Base-by-base conservation (phyloP, 768 basidiomycete species). In the Amanita pseudoporphyria region DNA sequence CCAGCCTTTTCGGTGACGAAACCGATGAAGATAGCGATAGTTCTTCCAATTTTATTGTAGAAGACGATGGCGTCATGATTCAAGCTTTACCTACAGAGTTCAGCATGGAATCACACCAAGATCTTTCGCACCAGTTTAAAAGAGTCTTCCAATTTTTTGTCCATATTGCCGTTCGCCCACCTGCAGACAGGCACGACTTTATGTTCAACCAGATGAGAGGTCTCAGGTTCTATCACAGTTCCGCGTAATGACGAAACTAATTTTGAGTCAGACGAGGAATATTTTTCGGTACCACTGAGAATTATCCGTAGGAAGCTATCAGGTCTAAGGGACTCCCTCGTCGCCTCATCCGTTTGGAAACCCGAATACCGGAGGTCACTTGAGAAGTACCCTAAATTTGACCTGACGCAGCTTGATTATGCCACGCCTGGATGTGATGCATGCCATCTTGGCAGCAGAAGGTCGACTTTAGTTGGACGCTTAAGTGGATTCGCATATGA, bases 111-210 rank as follows among this genome's bases (percentile, higher is more conserved):
- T 72, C 81, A 1, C 82, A 85, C 60, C 81, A 90, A 60, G 84
- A 88, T 57, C 69, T 86, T 16, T 67, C 76, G 12, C 77, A 84
- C 54, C 86, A 91, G 53, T 90, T 91, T 76, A 92, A 91, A 66
- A 82, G 85, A 33, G 73, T 92, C 38, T 91, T 88, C 56, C 91
- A 95, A 59, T 76, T 92, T 24, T 87, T 92, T 54, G 86, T 92
- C 10, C 82, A 92, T 56, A 67, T 94, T 36, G 84, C 85, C 32
- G 80, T 88, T 26, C 77, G 70, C 28, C 71, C 77, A 5, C 62
- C 70, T 14, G 63, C 61, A 3, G 70, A 80, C 40, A 71, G 87
- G 16, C 68, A 66, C 41, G 56, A 64, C 5, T 82, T 79, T 57
- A 78, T 86, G 76, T 61, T 75, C 53, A 55, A 67, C 18, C 71